Base-by-base conservation (phyloP, 331 rosid species). In the Malus hybrid region DNA sequence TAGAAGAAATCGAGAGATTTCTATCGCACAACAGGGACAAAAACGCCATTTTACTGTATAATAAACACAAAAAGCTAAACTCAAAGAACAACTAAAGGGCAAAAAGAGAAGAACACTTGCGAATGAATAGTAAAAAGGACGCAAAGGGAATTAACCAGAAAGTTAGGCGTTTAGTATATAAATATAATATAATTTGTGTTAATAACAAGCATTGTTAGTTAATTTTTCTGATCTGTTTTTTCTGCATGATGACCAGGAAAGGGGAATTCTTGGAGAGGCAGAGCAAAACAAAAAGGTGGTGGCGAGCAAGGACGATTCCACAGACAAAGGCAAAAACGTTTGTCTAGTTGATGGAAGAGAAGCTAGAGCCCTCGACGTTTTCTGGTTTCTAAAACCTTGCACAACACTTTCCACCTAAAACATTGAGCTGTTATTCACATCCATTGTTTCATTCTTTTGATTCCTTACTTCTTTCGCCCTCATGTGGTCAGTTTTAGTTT, bases 331-430 rank as follows among this genome's bases (percentile, higher is more conserved):
- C 72, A 86, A 65, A 79, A 77, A 78, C 42, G 79, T 22, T 59
- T 69, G 87, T 69, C 56, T 72, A 16, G 86, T 81, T 56, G 97
- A 84, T 79, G 90, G 79, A 74, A 90, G 84, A 85, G 93, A 95
- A 84, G 81, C 89, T 66, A 88, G 83, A 82, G 76, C 91, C 68
- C 73, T 92, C 90, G 97, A 92, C 69, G 85, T 95, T 80, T 86
- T 95, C 77, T 95, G 99, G 99, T 95, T 95, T 87, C 86, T 95
- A 39, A 94, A 90, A 87, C 97, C 99, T 80, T 94, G 98, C 95
- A 94, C 96, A 56, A 94, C 96, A 50, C 77, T 86, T 7, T 87
- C 93, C 55, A 65, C 82, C 80, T 85, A 71, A 76, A 70, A 7
- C 3, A 18, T 32, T 31, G 32, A 75, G 12, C 56, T 57, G 69